A percentile compares a stretch with the other conserved stretches of the same genome.
Evolutionary conservation across 208 protist genomes (phyloP).

Genomic region (Tritrichomonas foetus): DNA sequence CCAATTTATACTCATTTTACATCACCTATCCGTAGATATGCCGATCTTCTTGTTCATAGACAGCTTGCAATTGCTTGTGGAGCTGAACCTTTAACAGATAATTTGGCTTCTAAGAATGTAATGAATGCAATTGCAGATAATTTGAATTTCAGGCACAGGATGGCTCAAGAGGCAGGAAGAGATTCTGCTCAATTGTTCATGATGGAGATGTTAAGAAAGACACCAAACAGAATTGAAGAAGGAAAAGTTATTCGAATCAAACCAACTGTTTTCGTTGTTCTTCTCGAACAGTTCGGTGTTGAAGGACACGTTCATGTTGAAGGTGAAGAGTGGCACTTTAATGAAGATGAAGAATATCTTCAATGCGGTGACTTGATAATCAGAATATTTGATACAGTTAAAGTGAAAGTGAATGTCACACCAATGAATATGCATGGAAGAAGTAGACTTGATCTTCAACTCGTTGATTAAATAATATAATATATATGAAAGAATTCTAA

Average conservation of each 20-base stretch:
- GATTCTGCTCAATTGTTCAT: neutral
- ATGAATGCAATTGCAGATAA: neutral
- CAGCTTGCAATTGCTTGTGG: constrained; percentile 59
- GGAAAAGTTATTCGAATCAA: constrained; percentile 28
- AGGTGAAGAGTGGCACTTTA: neutral
- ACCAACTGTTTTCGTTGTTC: neutral
- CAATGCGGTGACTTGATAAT: neutral
- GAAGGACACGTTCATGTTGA: constrained; percentile 35
- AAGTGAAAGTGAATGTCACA: constrained; percentile 24
- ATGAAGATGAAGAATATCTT: neutral
- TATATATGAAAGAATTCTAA: no score
- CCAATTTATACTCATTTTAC: constrained; percentile 85
- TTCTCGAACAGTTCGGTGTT: neutral
- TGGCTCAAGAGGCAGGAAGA: constrained; percentile 33
- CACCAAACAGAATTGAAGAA: neutral
- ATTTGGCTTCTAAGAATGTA: neutral
- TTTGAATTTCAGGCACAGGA: constrained; percentile 29
- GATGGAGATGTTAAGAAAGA: constrained; percentile 6
- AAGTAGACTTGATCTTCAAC: constrained; percentile 19
- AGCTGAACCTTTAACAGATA: neutral
- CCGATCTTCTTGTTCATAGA: constrained; percentile 79
- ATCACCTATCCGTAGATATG: constrained; percentile 77
- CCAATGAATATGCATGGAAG: constrained; percentile 39
- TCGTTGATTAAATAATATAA: no score
- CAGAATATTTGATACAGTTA: neutral